Evolutionary conservation across 805 yeast species (phyloP), one percentile per base, ranked within the genome.

Genomic region (Yarrowia yakushimensis): DNA sequence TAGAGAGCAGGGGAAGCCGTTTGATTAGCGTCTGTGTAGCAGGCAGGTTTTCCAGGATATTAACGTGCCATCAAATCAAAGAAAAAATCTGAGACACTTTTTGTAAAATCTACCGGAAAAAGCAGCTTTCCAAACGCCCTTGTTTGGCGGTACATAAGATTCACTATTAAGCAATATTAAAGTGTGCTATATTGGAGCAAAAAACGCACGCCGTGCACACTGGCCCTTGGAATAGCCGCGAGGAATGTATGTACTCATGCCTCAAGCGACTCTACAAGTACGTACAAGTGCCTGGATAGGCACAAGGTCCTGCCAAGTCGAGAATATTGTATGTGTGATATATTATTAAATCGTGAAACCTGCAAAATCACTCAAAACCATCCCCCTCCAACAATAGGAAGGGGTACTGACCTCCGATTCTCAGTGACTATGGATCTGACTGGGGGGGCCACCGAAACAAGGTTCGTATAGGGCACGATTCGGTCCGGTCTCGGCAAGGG

Each of bases 111-210:
- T 8, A 25, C 27, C n/a, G n/a, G n/a, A n/a, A n/a, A n/a, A n/a
- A n/a, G n/a, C n/a, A n/a, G n/a, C n/a, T n/a, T 8, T 25, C 27
- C 27, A 25, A 25, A 25, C 27, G 31, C 13, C 41, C 11, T 37
- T 37, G 41, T 37, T 37, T 18, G n/a, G n/a, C n/a, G 7, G 11
- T 2, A 6, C 9, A 5, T 43, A 45, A 30, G 36, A 20, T 45
- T 45, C 20, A 30, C 52, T 45, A 30, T 45, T 30, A 45, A 45
- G 36, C 34, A 45, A 45, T 45, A 45, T 45, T 45, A 45, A 45
- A 45, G 52, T 45, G 36, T 30, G 17, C 18, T 28, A 13, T 45
- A 45, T 45, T 17, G 13, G 52, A 45, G 52, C 52, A 45, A 45
- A 45, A 18, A 30, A 8, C 23, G 52, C 52, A 45, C 52, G 52